Percentiles rank a stretch among this genome's conserved stretches.
These are phyloP conservation scores for Fusarium continuum DNA, from an alignment of 2,329 filamentous ascomycete genomes.

Conservation along the genomic window DNA sequence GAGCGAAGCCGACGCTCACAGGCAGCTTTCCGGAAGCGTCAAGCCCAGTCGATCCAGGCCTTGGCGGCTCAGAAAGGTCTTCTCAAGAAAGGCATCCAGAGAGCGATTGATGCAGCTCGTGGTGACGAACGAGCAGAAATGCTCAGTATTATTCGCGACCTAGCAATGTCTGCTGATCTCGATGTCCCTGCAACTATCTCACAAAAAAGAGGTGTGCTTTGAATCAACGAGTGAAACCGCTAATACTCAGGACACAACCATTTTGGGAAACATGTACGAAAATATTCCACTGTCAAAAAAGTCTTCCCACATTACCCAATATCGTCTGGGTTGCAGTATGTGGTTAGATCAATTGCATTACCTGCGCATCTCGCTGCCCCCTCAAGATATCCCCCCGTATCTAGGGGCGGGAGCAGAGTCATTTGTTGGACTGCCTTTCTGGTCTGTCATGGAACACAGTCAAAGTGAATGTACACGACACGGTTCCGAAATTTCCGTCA, in stretches of 20 bases:
- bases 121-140: neutral
- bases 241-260: rapidly evolving
- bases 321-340: slow-evolving; percentile 6
- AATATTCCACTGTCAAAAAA: neutral
- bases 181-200: neutral
- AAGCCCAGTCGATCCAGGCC: neutral
- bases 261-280: rapidly evolving
- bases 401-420: neutral
- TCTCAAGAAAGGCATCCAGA: neutral
- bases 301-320: neutral
- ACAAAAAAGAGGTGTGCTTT: rapidly evolving
- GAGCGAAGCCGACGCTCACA: slow-evolving; percentile 13
- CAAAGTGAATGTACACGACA: neutral
- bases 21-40: slow-evolving; percentile 10
- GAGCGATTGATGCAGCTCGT: neutral
- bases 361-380: neutral
- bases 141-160: neutral
- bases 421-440: neutral
- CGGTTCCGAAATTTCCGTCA: neutral
- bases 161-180: neutral
- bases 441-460: slow-evolving; percentile 12
- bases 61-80: neutral
- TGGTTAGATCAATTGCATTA: slow-evolving; percentile 11
- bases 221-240: neutral
- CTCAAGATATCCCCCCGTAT: slow-evolving; percentile 3